Percentiles rank a stretch among this genome's conserved stretches.
phyloP scores from a whole-genome alignment of 2,329 filamentous ascomycete genomes.

The Ceratocystis albifundus region DNA sequence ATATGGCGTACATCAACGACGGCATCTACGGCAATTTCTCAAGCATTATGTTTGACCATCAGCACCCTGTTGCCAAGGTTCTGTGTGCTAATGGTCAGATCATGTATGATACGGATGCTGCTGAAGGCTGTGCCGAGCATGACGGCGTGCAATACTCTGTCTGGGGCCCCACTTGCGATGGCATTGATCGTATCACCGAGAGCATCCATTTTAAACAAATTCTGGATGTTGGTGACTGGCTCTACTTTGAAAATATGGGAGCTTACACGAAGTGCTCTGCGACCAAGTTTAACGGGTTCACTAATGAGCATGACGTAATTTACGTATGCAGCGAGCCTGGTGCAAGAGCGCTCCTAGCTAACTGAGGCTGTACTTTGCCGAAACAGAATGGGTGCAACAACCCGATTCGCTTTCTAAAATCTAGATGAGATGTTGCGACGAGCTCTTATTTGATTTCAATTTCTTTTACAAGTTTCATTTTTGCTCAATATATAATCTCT shows the following conservation, averaged over 20 bases:
- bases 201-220: constrained; percentile 65
- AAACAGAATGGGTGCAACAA: neutral
- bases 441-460: constrained; percentile 13
- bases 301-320: constrained; percentile 79
- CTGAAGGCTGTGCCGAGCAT: constrained; percentile 33
- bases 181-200: constrained; percentile 86
- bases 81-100: constrained; percentile 51
- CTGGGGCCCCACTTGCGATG: constrained; percentile 96
- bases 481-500: constrained; percentile 9
- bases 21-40: constrained; percentile 98
- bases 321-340: constrained; percentile 92
- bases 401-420: neutral
- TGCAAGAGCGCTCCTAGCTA: constrained; percentile 51
- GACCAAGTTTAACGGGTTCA: constrained; percentile 95
- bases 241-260: constrained; percentile 98
- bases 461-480: constrained; percentile 14
- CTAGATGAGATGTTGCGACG: constrained; percentile 5
- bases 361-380: constrained; percentile 1
- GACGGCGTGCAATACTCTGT: constrained; percentile 72
- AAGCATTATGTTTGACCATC: constrained; percentile 98
- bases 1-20: constrained; percentile 97
- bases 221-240: constrained; percentile 88
- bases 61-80: constrained; percentile 76
- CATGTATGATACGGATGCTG: constrained; percentile 45
- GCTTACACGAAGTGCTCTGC: constrained; percentile 98